A percentile compares a stretch with the other conserved stretches of the same genome.
Evolutionary conservation across 2,329 filamentous ascomycete species (phyloP).

Genomic region (Aspergillus clavatus): DNA sequence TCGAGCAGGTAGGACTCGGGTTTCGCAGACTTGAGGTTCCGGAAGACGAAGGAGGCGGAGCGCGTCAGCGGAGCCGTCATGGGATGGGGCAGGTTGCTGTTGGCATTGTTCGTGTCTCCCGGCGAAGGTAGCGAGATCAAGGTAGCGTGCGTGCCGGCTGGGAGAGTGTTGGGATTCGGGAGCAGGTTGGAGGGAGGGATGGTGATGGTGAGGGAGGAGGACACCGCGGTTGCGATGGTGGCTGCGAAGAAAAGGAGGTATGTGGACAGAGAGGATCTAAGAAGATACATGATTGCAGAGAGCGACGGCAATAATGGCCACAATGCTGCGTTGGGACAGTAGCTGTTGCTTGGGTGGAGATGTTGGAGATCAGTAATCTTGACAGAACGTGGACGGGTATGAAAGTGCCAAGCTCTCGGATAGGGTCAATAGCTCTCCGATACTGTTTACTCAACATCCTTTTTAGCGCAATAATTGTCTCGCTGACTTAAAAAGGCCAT

Average conservation of each 20-base stretch:
- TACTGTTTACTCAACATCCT: too few relatives aligned
- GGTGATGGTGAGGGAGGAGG: conserved; percentile 33
- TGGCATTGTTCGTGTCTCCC: conserved; percentile 32
- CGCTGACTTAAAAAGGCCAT: too few relatives aligned
- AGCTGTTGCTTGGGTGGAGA: too few relatives aligned
- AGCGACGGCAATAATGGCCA: too few relatives aligned
- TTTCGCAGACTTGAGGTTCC: conserved; percentile 49
- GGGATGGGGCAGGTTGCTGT: conserved; percentile 41
- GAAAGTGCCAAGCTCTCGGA: too few relatives aligned
- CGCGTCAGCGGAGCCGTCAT: conserved; percentile 61
- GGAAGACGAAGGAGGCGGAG: conserved; percentile 70
- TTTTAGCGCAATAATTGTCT: too few relatives aligned
- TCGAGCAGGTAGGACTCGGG: conserved; percentile 69
- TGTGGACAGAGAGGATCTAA: conserved; percentile 6
- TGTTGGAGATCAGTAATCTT: too few relatives aligned
- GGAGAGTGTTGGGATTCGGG: conserved; percentile 39
- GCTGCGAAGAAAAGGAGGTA: conserved; percentile 17
- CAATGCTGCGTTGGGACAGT: too few relatives aligned
- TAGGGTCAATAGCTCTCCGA: too few relatives aligned
- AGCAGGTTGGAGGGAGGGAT: conserved; percentile 42
- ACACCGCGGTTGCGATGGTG: conserved; percentile 14
- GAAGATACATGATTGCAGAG: conserved; percentile 12
- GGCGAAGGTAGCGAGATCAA: conserved; percentile 39
- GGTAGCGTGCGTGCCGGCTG: conserved; percentile 49
- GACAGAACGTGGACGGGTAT: too few relatives aligned